A percentile compares a stretch with the other conserved stretches of the same genome.
phyloP scores from a whole-genome alignment of 176 grass and related monocot genomes.

The Oryza punctata region DNA sequence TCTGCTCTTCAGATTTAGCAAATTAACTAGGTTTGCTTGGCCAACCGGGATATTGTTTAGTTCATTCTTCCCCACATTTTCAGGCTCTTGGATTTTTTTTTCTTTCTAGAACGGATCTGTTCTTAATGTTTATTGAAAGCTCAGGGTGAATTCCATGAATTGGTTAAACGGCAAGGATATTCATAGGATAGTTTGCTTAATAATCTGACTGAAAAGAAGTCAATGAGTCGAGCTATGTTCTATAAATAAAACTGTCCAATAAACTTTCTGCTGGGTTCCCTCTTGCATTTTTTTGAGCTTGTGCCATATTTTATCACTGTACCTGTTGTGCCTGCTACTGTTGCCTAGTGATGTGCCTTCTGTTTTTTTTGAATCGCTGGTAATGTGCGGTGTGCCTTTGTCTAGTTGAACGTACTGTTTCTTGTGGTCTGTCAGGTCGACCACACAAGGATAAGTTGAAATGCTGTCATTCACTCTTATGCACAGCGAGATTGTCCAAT shows the following conservation, averaged over 20 bases:
- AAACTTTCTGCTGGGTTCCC: not conserved
- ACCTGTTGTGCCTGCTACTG: not conserved
- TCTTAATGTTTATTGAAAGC: not conserved
- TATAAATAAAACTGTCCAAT: constrained; percentile 39
- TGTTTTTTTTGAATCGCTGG: not conserved
- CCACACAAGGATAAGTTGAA: too few relatives aligned
- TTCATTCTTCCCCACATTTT: constrained; percentile 34
- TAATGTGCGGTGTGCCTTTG: not conserved
- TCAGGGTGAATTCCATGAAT: not conserved
- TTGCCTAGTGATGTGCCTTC: not conserved
- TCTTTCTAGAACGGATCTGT: not conserved
- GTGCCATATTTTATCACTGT: not conserved
- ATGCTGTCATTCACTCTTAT: too few relatives aligned
- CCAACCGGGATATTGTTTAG: constrained; percentile 1
- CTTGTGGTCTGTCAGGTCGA: not conserved
- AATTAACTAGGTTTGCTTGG: constrained; percentile 22
- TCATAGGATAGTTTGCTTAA: constrained; percentile 30
- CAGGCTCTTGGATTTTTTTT: constrained; percentile 7
- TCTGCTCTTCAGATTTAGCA: constrained; percentile 78
- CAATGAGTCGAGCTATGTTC: constrained; percentile 17
- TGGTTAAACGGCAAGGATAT: not conserved
- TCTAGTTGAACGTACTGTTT: not conserved
- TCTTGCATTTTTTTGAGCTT: not conserved
- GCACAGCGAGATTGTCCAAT: too few relatives aligned
- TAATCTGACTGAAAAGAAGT: constrained; percentile 25